These are phyloP conservation scores for Tetradesmus lagerheimii DNA, from an alignment of 139 green algal genomes.

Conservation along the genomic window DNA sequence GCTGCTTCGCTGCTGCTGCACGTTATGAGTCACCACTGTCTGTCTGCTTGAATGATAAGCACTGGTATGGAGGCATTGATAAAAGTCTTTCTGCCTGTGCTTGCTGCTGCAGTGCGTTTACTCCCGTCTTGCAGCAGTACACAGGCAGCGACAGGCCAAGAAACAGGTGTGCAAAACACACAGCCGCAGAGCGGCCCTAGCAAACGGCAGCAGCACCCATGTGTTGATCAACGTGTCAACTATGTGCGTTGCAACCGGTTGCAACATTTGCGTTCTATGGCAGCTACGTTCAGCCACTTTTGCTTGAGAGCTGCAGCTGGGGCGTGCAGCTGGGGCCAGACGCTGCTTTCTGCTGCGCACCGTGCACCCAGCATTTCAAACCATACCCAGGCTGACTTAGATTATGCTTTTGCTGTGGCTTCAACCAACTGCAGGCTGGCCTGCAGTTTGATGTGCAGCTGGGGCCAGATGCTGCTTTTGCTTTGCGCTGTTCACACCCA, in stretches of 20 bases:
- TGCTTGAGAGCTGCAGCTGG: too few species aligned
- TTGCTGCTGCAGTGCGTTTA: constrained; percentile 41
- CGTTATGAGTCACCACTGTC: background rate
- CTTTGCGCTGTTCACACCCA: too few species aligned
- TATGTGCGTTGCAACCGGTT: too few species aligned
- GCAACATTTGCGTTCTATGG: too few species aligned
- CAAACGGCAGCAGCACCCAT: constrained; percentile 11
- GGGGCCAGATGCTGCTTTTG: background rate
- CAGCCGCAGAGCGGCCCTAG: too few species aligned
- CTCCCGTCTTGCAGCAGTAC: constrained; percentile 29
- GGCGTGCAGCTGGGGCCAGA: background rate
- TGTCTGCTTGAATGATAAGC: background rate
- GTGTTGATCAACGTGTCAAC: too few species aligned
- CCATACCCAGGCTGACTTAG: too few species aligned
- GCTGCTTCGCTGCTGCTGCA: background rate
- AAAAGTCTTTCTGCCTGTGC: background rate
- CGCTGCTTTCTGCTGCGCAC: too few species aligned
- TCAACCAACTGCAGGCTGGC: background rate
- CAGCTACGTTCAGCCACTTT: too few species aligned
- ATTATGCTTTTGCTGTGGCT: too few species aligned
- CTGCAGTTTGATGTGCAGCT: background rate
- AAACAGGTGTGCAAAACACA: background rate
- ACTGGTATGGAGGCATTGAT: too few species aligned
- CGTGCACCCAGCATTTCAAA: too few species aligned
- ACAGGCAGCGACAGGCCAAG: background rate